Conservation (phyloP, 1,284 basidiomycete species). For the Leccinum cinnamomeum region DNA sequence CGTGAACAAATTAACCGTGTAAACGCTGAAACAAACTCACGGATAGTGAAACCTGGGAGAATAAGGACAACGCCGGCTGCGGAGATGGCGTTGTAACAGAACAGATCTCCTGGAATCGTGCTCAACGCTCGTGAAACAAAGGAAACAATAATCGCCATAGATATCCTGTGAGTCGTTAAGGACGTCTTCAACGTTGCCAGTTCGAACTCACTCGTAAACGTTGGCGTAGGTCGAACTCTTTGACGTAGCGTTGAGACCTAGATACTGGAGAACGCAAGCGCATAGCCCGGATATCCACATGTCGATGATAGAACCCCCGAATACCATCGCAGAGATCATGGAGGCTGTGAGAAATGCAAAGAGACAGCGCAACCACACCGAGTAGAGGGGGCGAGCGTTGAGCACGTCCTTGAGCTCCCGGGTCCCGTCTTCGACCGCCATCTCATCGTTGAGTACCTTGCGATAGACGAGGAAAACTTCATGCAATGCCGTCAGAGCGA, state of each 20-base stretch:
- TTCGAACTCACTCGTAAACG: constrained; percentile 75
- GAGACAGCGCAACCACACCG: constrained; percentile 59
- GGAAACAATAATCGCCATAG: constrained; percentile 78
- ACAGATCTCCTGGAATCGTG: constrained; percentile 63
- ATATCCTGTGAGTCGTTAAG: constrained; percentile 55
- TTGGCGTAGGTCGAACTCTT: constrained; percentile 85
- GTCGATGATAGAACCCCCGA: constrained; percentile 80
- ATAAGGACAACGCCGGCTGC: constrained; percentile 80
- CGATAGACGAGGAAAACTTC: constrained; percentile 75
- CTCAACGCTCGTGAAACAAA: constrained; percentile 76
- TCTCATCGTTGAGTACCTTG: constrained; percentile 74
- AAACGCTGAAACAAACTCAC: constrained; percentile 45
- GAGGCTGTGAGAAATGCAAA: constrained; percentile 74
- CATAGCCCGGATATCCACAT: constrained; percentile 78
- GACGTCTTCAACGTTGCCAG: neutral
- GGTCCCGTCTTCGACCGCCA: constrained; percentile 65
- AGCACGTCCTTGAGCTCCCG: constrained; percentile 60
- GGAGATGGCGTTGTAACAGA: constrained; percentile 84
- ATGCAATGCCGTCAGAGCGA: constrained; percentile 73
- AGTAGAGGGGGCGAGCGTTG: constrained; percentile 60
- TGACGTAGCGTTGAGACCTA: constrained; percentile 74
- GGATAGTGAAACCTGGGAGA: constrained; percentile 76
- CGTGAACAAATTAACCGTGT: constrained; percentile 15
- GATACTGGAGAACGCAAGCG: constrained; percentile 69
- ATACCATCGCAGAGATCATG: constrained; percentile 78